These are phyloP conservation scores for Themeda triandra DNA, from an alignment of 176 grass and related monocot genomes.

Conservation along the genomic window DNA sequence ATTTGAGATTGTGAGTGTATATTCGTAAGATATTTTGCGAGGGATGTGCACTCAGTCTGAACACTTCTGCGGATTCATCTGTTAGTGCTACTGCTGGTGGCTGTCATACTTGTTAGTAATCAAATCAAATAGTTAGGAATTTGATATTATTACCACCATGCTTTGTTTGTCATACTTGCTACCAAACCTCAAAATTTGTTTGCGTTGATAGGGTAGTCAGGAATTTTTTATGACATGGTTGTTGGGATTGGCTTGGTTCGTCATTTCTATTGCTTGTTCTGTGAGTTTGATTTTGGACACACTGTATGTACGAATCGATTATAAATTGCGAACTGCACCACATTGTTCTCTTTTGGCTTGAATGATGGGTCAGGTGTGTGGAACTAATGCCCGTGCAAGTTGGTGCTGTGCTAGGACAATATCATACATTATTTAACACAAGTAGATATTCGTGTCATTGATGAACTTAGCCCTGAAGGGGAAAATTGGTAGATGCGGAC, in stretches of 20 bases:
- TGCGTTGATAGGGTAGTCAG: background rate
- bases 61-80: constrained; percentile 12
- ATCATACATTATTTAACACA: background rate
- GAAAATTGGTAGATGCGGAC: background rate
- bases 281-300: background rate
- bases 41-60: background rate
- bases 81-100: background rate
- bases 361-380: constrained; percentile 17
- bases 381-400: constrained; percentile 6
- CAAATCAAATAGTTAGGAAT: constrained; percentile 20
- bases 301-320: background rate
- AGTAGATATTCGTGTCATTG: background rate
- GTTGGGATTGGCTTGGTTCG: background rate
- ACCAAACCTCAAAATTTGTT: background rate
- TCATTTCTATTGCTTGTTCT: background rate
- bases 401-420: background rate
- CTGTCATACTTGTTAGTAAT: constrained; percentile 28
- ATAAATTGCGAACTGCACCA: constrained; percentile 8
- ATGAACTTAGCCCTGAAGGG: constrained; percentile 30
- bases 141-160: background rate
- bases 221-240: background rate
- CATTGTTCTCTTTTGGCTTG: constrained; percentile 17
- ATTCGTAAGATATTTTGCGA: constrained; percentile 25
- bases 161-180: background rate
- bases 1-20: constrained; percentile 43